Base-by-base conservation (phyloP, 306 rosid species). In the Acmispon strigosus region DNA sequence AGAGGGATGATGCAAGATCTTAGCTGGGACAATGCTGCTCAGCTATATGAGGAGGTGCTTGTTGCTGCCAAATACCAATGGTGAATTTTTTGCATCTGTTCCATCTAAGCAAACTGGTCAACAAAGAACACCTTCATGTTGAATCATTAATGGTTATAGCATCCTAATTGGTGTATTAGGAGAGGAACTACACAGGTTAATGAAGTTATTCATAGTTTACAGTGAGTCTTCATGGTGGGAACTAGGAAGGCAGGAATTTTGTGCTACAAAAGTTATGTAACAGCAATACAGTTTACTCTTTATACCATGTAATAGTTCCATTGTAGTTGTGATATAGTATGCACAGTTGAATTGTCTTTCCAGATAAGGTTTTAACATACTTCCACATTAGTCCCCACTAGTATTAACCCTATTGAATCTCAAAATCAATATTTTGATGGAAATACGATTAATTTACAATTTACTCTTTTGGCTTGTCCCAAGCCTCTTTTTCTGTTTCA, bases 21-120 rank as follows among this genome's bases (percentile, higher is more conserved):
- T 34, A 86, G 95, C 56, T 90, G 97, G 97, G 97, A 90, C 66
- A 53, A 71, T 20, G 95, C 95, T 62, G 97, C 97, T 52, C 79
- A 78, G 69, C 84, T 71, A 45, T 90, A 90, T 51, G 97, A 90
- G 77, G 97, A 90, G 69, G 92, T 88, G 29, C 85, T 88, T 42
- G 80, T 88, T 49, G 87, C 95, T 10, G 97, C 95, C 39, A 90
- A 90, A 75, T 88, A 73, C 81, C 97, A 90, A 66, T 90, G 80
- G 80, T 76, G 63, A 76, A 7, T 48, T 36, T 56, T 45, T 20
- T 27, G 73, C 60, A 45, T 29, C 32, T n/a, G 45, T 7, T 52
- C 0, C 67, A 45, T 29, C 19, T n/a, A 42, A 6, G 62, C 0
- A n/a, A 4, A n/a, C 7, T 6, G 48, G 11, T 49, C 15, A 37